These are phyloP conservation scores for Dendrothele bispora DNA, from an alignment of 768 basidiomycete genomes.

Conservation along the genomic window DNA sequence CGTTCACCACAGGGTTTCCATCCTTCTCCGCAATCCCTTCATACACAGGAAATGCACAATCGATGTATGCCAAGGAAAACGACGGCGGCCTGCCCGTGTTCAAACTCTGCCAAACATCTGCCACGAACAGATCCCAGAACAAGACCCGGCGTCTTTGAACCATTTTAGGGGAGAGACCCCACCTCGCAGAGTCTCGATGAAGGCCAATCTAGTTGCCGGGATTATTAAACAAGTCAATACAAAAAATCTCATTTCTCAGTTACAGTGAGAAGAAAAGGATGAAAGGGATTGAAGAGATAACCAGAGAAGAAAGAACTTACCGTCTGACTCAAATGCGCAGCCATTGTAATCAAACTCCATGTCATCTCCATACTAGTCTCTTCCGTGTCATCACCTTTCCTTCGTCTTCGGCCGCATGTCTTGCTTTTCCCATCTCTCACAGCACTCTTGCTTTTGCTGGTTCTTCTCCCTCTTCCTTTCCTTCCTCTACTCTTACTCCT, in stretches of 20 bases:
- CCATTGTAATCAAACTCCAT: conserved; percentile 66
- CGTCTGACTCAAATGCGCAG: conserved; percentile 63
- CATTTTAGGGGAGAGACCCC: conserved; percentile 61
- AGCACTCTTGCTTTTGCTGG: not conserved
- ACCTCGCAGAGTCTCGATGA: conserved; percentile 69
- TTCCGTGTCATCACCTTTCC: conserved; percentile 45
- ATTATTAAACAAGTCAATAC: not conserved
- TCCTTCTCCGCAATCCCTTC: conserved; percentile 28
- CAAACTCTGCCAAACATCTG: conserved; percentile 72
- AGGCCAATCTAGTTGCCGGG: conserved; percentile 52
- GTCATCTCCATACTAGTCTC: conserved; percentile 76
- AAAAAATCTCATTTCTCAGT: not conserved
- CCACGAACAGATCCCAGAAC: conserved; percentile 79
- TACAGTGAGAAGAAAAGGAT: not conserved
- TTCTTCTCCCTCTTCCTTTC: no score
- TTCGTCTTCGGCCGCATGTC: not conserved
- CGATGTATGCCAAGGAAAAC: conserved; percentile 64
- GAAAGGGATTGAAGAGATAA: conserved; percentile 4
- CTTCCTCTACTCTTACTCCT: not conserved
- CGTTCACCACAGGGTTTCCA: conserved; percentile 4
- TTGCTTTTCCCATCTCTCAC: not conserved
- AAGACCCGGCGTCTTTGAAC: conserved; percentile 65
- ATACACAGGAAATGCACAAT: conserved; percentile 60
- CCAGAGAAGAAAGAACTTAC: conserved; percentile 41
- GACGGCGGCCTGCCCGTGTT: conserved; percentile 71